Conservation (phyloP, 2,329 filamentous ascomycete species). For the Dothistroma pini region DNA sequence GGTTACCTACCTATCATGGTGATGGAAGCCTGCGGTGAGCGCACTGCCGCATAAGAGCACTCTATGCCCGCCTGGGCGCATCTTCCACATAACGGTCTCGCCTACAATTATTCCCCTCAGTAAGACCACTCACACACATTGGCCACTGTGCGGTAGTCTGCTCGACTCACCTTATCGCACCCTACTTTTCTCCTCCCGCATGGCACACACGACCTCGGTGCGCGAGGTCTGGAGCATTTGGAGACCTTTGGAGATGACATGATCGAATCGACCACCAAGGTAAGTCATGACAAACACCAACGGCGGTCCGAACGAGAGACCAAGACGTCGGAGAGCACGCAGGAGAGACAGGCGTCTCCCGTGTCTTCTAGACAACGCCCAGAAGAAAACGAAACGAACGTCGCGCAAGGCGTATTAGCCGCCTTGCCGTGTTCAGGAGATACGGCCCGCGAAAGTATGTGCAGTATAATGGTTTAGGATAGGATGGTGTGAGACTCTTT, state of each 20-base stretch:
- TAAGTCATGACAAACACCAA: neutral
- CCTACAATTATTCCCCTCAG: neutral
- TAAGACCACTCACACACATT: neutral
- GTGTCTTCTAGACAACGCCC: conserved; percentile 4
- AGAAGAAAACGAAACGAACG: neutral
- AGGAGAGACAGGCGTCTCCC: neutral
- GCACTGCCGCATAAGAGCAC: conserved; percentile 18
- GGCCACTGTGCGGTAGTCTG: neutral
- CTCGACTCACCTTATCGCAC: conserved; percentile 16
- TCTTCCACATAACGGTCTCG: conserved; percentile 20
- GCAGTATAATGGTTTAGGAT: neutral
- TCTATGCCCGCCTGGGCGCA: conserved; percentile 18
- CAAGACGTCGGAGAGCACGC: neutral
- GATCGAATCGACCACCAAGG: neutral
- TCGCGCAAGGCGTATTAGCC: neutral
- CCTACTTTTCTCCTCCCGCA: conserved; percentile 22
- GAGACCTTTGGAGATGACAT: conserved; percentile 18
- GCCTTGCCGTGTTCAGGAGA: neutral
- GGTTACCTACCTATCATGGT: conserved; percentile 18
- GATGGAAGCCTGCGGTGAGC: conserved; percentile 12
- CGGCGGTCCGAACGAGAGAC: neutral
- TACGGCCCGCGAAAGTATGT: conserved; percentile 14
- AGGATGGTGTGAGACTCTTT: neutral
- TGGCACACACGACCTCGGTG: conserved; percentile 19
- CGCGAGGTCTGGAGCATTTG: conserved; percentile 19